These are phyloP conservation scores for Isatis lusitanica DNA, from an alignment of 441 rosid genomes.

Conservation along the genomic window DNA sequence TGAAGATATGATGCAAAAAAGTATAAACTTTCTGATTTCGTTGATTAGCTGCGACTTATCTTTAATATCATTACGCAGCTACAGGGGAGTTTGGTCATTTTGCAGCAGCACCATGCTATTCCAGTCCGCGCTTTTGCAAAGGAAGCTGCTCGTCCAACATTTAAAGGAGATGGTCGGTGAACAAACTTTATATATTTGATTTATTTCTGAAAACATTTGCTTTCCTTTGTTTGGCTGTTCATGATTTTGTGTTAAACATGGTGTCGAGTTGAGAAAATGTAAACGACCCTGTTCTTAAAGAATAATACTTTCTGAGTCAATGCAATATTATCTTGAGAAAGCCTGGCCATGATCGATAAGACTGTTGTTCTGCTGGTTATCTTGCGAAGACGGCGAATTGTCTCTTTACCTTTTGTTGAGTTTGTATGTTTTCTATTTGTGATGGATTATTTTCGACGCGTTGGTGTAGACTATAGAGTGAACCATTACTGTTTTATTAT, in stretches of 20 bases:
- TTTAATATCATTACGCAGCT: constrained; percentile 44
- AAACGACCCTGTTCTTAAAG: background rate
- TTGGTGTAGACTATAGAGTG: background rate
- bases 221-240: background rate
- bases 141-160: constrained; percentile 63
- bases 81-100: constrained; percentile 46
- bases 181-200: background rate
- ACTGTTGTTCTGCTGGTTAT: background rate
- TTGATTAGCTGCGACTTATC: background rate
- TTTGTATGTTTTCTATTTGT: background rate
- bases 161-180: constrained; percentile 89
- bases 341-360: background rate
- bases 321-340: background rate
- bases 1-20: too few species aligned
- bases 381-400: background rate
- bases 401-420: background rate
- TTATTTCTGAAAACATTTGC: background rate
- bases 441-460: background rate
- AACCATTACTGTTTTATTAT: background rate
- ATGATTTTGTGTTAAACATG: too few species aligned
- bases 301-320: background rate
- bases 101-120: constrained; percentile 54
- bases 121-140: constrained; percentile 74
- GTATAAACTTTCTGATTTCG: background rate
- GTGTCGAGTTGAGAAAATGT: too few species aligned